Evolutionary conservation across 257 asterid species (phyloP), one percentile per base, ranked within the genome.

Genomic region (Mitragyna speciosa): DNA sequence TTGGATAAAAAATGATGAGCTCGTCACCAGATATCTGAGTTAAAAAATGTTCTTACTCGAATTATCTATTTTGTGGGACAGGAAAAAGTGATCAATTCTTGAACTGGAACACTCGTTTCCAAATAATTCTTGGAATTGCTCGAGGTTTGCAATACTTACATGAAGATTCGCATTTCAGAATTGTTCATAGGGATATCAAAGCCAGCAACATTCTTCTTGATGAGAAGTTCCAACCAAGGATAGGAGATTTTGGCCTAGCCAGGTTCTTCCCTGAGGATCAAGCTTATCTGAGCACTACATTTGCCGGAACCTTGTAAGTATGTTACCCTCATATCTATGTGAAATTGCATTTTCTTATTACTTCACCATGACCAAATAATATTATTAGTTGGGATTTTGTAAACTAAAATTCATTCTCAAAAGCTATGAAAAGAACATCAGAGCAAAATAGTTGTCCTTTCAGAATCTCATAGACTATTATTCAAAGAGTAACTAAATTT

Each of bases 251-350:
- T 78, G 97, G 97, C 75, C 84, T 93, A 31, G 95, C 97, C 56
- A 89, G 97, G 83, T 93, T 93, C 73, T 93, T 93, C 83, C 97
- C 97, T 2, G 97, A 93, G 84, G 97, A 91, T 87, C 94, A 93
- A 85, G 94, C 92, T 79, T 93, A 88, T 84, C 97, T 93, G 87
- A 93, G 97, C 90, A 93, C 97, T 26, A 81, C 83, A 30, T 93
- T 93, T 82, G 97, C 97, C 48, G 97, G 97, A 88, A 93, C 97
- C 76, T 84, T 93, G 97, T 93, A 82, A 86, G 97, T 43, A 24
- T 36, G 47, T 59, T n/a, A 17, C 71, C 65, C 24, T 39, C 43
- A 22, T 49, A 48, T 69, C 79, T 73, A 43, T n/a, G 7, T 52
- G 17, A 33, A 8, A 58, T 22, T 58, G 56, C 36, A 47, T 36